A percentile compares a stretch with the other conserved stretches of the same genome.
Evolutionary conservation across 495 filamentous ascomycete genomes (phyloP).

Genomic region (Podospora didyma): DNA sequence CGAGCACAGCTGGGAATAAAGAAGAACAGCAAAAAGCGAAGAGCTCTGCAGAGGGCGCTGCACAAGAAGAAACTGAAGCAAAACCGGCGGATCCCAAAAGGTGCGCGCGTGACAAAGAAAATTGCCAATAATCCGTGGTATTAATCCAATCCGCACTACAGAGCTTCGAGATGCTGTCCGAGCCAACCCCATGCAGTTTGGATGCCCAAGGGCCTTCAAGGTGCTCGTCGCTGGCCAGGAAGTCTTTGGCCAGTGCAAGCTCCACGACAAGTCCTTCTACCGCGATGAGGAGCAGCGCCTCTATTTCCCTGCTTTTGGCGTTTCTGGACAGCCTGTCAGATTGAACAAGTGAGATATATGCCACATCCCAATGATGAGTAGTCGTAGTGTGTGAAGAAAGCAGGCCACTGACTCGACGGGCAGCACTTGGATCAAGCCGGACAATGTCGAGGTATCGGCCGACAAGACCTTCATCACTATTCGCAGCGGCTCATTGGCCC

Average conservation of each 20-base stretch:
- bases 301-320: background rate
- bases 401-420: background rate
- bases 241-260: background rate
- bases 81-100: background rate
- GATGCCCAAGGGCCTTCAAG: background rate
- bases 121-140: background rate
- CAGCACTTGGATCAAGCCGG: background rate
- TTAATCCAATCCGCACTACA: background rate
- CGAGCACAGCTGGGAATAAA: background rate
- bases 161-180: background rate
- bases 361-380: background rate
- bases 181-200: background rate
- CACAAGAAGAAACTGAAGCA: background rate
- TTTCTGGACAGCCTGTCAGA: background rate
- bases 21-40: background rate
- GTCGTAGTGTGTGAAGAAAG: no score
- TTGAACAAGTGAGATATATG: background rate
- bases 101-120: background rate
- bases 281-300: background rate
- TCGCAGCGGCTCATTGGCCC: background rate
- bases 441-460: background rate
- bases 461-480: background rate
- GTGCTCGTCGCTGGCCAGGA: background rate
- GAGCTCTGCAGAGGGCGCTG: background rate
- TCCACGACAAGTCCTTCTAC: background rate